Base-by-base conservation (phyloP, 2,329 filamentous ascomycete species). In the Calycina herbarum region DNA sequence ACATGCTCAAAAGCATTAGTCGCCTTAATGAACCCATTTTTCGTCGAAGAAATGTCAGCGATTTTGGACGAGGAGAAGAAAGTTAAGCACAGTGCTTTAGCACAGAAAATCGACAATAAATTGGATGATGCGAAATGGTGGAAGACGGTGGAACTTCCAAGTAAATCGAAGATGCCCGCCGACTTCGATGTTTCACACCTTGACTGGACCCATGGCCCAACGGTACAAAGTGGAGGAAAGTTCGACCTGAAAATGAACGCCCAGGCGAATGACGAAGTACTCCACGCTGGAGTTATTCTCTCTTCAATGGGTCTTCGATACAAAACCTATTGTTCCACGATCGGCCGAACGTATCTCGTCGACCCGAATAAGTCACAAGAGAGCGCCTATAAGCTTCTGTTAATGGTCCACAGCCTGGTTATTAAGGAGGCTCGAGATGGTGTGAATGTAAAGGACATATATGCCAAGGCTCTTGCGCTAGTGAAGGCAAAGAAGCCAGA, bases 331-430 rank as follows among this genome's bases (percentile, higher is more conserved):
- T 94, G 92, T 76, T 96, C 94, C 2, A 87, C 93, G 67, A 93
- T 99, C 71, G 93, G 91, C 13, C 89, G 95, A 70, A 98, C 96
- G 7, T 99, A 97, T 78, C 85, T 99, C 67, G 94, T 99, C 58
- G 96, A 98, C 73, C 96, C 96, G 17, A 97, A 95, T 80, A 98
- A 97, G 79, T 88, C 91, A 0, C 95, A 99, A 76, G 95, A 98
- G 79, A 90, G 86, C 76, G 95, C 94, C 76, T 99, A 99, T 83
- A 96, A 94, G 74, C 86, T 97, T 17, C 84, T 99, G 4, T 82
- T 92, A 63, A 86, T 87, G 61, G 87, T 98, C 13, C 94, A 98
- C 78, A 93, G 93, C 71, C 81, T 91, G n/a, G 90, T 97, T 35
- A 85, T 99, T 75, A 96, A 95, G 77, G 92, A 95, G 73, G 88